A percentile compares a stretch with the other conserved stretches of the same genome.
Evolutionary conservation across 2,329 filamentous ascomycete species (phyloP).

Genomic region (Alternaria hordeiaustralica): DNA sequence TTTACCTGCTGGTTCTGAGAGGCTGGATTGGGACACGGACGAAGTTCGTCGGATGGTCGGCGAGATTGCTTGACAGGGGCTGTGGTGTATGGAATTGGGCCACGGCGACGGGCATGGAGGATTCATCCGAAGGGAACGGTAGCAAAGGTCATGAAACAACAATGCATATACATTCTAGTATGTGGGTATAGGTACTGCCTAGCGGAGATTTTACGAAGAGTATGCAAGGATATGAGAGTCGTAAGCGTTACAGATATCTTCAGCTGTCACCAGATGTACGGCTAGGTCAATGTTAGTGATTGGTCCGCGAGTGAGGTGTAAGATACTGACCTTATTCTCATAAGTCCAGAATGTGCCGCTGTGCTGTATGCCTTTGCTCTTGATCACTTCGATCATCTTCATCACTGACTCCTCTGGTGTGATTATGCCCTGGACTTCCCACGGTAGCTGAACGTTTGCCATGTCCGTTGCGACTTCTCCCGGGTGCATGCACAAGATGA

Average conservation of each 20-base stretch:
- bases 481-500: slow-evolving; percentile 63
- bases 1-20: slow-evolving; percentile 19
- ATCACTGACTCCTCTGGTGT: slow-evolving; percentile 57
- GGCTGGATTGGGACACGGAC: slow-evolving; percentile 36
- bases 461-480: slow-evolving; percentile 65
- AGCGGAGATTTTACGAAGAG: slow-evolving; percentile 2
- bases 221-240: not conserved
- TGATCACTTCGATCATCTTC: slow-evolving; percentile 60
- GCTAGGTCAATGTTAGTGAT: slow-evolving; percentile 21
- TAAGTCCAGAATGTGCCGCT: slow-evolving; percentile 65
- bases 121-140: not conserved
- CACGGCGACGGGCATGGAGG: not conserved
- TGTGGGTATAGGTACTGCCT: slow-evolving; percentile 25
- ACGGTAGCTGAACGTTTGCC: slow-evolving; percentile 59
- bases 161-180: slow-evolving; percentile 19
- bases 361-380: slow-evolving; percentile 56
- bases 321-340: slow-evolving; percentile 56
- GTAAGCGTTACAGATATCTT: not conserved
- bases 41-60: slow-evolving; percentile 28
- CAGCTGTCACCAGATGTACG: slow-evolving; percentile 37
- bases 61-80: slow-evolving; percentile 18
- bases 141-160: not conserved
- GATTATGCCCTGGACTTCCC: slow-evolving; percentile 62
- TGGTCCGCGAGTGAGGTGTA: not conserved
- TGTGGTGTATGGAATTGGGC: not conserved